Evolutionary conservation across 1,139 yeast species (phyloP), one percentile per base, ranked within the genome.

Genomic region (Meyerozyma sp.): DNA sequence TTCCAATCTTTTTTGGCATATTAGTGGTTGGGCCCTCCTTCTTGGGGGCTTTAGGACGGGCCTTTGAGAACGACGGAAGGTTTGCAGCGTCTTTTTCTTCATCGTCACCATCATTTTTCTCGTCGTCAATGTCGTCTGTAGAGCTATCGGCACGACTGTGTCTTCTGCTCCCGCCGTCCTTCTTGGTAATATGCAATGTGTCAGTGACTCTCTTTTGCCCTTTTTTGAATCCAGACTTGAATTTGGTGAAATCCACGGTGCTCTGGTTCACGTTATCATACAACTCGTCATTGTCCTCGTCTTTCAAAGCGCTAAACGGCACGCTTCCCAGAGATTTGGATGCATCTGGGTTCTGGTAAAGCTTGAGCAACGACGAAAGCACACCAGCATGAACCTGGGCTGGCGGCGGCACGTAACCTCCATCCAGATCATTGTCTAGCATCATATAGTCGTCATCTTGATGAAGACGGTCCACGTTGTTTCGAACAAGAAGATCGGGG

Each of bases 381-480:
- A 89, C 91, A 57, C 96, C 96, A 25, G 89, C 88, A 50, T 84
- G 84, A 6, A 87, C 89, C 43, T 77, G 78, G 37, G 74, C 68
- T 0, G 95, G 95, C 0, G 91, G 90, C 0, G 88, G 81, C 7
- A 86, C 70, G 46, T 69, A 63, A 4, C 55, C 63, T 44, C 77
- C 85, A 18, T 74, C 79, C 35, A 66, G 70, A 40, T 64, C 69
- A 32, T 66, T 70, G 32, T 63, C 68, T 23, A 69, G 56, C 51
- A 66, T 52, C 49, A 66, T 50, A 41, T 68, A 66, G 28, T 67
- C 69, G 16, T 62, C 63, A n/a, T 61, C 64, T 10, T 62, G 67
- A 42, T 57, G 62, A 30, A 56, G 58, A 13, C 53, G 55, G 10
- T 60, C 58, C 13, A 34, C 37, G 26, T 67, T 69, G 11, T 64